phyloP scores from a whole-genome alignment of 192 early-diverging fungal species.

The Rhizoclosmatium globosum region DNA sequence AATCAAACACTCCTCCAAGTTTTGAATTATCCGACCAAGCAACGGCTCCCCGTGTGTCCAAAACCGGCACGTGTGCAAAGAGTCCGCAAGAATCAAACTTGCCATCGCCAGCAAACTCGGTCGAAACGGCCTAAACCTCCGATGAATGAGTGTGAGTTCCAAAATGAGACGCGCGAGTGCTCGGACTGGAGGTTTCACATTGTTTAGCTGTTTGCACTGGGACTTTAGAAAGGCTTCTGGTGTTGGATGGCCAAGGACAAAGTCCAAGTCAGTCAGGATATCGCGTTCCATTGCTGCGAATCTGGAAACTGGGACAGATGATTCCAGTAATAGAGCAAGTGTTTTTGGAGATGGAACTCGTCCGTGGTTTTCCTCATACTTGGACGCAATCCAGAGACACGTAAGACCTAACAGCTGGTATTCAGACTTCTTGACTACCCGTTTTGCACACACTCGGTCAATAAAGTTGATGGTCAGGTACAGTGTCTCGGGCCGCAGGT shows the following conservation, averaged over 20 bases:
- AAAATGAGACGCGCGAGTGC: constrained; percentile 60
- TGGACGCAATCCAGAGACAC: constrained; percentile 63
- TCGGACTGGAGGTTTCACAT: constrained; percentile 35
- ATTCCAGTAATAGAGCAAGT: constrained; percentile 48
- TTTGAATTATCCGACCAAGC: background rate
- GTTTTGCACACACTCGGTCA: constrained; percentile 56
- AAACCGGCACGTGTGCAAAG: background rate
- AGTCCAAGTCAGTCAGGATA: constrained; percentile 57
- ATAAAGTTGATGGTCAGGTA: constrained; percentile 64
- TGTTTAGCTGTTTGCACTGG: constrained; percentile 26
- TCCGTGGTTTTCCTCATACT: constrained; percentile 73
- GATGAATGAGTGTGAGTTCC: constrained; percentile 55
- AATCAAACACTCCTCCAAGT: constrained; percentile 26
- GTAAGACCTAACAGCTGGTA: constrained; percentile 68
- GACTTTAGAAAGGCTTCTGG: constrained; percentile 58
- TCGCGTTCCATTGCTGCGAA: constrained; percentile 59
- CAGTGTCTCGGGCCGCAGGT: constrained; percentile 62
- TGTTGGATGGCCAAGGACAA: constrained; percentile 53
- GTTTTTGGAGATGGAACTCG: constrained; percentile 58
- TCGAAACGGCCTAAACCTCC: constrained; percentile 49
- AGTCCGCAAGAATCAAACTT: constrained; percentile 38
- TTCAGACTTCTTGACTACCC: constrained; percentile 40
- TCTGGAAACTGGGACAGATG: constrained; percentile 49
- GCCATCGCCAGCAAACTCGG: constrained; percentile 55
- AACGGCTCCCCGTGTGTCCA: constrained; percentile 19